Evolutionary conservation across 768 basidiomycete genomes (phyloP).

Genomic region (Russula vinacea): DNA sequence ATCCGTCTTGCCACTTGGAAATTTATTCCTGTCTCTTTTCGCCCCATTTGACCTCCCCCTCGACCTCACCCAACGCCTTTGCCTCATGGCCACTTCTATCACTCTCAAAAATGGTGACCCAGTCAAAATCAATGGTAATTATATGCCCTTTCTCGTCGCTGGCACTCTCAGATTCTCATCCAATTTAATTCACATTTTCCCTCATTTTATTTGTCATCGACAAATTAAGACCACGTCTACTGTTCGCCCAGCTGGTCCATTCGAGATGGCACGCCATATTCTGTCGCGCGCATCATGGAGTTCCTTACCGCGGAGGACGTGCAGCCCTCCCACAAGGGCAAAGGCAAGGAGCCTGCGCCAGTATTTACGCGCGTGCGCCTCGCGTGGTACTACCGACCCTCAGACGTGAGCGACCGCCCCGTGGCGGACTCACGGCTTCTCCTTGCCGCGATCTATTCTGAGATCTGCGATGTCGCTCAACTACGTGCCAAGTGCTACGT

Average conservation of each 20-base stretch:
- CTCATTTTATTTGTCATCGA: constrained; percentile 16
- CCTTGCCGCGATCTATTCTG: constrained; percentile 93
- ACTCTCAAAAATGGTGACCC: constrained; percentile 77
- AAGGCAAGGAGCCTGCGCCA: constrained; percentile 61
- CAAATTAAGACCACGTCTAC: constrained; percentile 84
- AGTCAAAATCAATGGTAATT: constrained; percentile 83
- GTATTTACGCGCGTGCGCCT: constrained; percentile 78
- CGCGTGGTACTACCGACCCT: constrained; percentile 95
- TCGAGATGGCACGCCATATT: constrained; percentile 93
- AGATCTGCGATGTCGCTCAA: constrained; percentile 92
- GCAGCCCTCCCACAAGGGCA: constrained; percentile 47
- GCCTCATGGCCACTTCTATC: constrained; percentile 47
- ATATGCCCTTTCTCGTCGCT: constrained; percentile 21
- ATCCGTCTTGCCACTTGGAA: constrained; percentile 8
- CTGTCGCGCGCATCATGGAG: constrained; percentile 95
- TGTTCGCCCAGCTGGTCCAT: constrained; percentile 91
- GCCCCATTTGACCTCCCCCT: constrained; percentile 25
- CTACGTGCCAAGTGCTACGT: constrained; percentile 92
- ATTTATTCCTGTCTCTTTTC: constrained; percentile 20
- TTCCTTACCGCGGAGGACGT: constrained; percentile 80
- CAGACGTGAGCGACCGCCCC: constrained; percentile 90
- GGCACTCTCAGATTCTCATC: constrained; percentile 36
- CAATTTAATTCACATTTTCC: constrained; percentile 16
- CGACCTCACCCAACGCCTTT: constrained; percentile 33
- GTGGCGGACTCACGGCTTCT: constrained; percentile 89